Evolutionary conservation across 345 rosid genomes (phyloP).

Genomic region (Corchorus olitorius): DNA sequence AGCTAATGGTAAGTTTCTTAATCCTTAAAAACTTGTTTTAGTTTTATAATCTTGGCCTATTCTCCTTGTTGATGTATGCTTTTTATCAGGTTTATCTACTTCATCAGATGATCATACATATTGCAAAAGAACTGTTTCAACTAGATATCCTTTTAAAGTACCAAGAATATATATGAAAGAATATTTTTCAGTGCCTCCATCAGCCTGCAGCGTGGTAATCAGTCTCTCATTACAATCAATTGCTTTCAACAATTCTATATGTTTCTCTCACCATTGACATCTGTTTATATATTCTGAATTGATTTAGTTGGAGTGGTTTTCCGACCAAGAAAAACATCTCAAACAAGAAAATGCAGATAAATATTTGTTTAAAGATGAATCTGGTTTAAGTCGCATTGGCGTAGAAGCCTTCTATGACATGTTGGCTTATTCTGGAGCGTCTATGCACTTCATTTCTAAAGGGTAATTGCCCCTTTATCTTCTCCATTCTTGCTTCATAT

Average conservation of each 20-base stretch:
- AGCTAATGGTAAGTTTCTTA: constrained; percentile 52
- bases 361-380: constrained; percentile 54
- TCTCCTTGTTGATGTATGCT: constrained; percentile 20
- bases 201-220: constrained; percentile 52
- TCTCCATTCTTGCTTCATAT: constrained; percentile 15
- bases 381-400: constrained; percentile 55
- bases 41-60: constrained; percentile 21
- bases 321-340: constrained; percentile 45
- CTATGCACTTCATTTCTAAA: constrained; percentile 55
- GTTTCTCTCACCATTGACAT: constrained; percentile 22
- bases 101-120: constrained; percentile 42
- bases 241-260: constrained; percentile 11
- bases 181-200: constrained; percentile 62
- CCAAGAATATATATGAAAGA: constrained; percentile 68
- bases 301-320: constrained; percentile 45
- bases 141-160: constrained; percentile 59
- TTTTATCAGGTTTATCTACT: constrained; percentile 56
- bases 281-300: constrained; percentile 22
- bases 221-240: constrained; percentile 2
- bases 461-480: constrained; percentile 46
- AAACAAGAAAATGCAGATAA: constrained; percentile 58
- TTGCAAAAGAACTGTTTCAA: constrained; percentile 51
- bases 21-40: constrained; percentile 23
- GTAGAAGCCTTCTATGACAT: constrained; percentile 53
- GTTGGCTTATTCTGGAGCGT: constrained; percentile 77